phyloP scores from a whole-genome alignment of 768 basidiomycete species.

The Pleurotus eryngii region DNA sequence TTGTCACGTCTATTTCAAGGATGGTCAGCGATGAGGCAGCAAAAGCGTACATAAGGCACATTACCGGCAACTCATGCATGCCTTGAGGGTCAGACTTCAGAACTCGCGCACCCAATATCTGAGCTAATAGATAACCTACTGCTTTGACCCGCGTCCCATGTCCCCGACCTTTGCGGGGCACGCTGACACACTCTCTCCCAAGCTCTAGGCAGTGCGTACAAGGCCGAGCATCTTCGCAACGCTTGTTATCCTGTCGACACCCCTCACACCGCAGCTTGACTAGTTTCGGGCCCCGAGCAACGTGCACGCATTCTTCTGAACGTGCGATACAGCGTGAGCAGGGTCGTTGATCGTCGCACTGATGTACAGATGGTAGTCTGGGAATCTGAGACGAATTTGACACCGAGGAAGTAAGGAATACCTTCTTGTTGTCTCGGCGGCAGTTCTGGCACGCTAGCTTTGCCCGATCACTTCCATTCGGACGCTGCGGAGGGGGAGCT shows the following conservation, averaged over 20 bases:
- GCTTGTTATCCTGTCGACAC: constrained; percentile 52
- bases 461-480: constrained; percentile 42
- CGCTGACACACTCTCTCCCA: constrained; percentile 44
- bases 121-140: constrained; percentile 31
- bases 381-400: constrained; percentile 6
- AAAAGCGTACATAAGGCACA: constrained; percentile 6
- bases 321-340: constrained; percentile 57
- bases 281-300: constrained; percentile 53
- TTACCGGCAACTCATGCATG: constrained; percentile 60
- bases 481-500: constrained; percentile 22
- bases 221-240: constrained; percentile 58
- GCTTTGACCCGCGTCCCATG: constrained; percentile 61
- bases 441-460: constrained; percentile 60
- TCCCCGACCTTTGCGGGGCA: constrained; percentile 51
- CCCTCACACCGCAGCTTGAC: constrained; percentile 59
- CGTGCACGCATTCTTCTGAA: constrained; percentile 52
- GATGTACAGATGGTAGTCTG: constrained; percentile 1
- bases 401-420: background rate
- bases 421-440: constrained; percentile 67
- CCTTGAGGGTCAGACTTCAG: constrained; percentile 32
- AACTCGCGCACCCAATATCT: constrained; percentile 11
- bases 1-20: constrained; percentile 49
- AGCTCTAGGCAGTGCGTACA: constrained; percentile 49
- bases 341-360: constrained; percentile 66
- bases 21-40: constrained; percentile 10